Evolutionary conservation across 2,329 filamentous ascomycete genomes (phyloP).

Genomic region (Dryadomyces quercivorus): DNA sequence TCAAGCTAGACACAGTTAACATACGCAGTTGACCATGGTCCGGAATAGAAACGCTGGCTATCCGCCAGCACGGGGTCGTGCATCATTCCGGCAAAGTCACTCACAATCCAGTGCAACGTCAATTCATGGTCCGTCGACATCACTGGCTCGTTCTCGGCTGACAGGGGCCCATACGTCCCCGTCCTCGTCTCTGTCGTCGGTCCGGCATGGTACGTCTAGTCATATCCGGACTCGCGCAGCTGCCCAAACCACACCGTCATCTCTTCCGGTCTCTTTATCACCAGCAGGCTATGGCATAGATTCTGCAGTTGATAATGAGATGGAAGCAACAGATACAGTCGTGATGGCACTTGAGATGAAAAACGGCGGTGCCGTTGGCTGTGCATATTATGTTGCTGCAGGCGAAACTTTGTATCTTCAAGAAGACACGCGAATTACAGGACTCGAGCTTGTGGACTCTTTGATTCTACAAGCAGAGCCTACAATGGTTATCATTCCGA

Average conservation of each 20-base stretch:
- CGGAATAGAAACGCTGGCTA: neutral
- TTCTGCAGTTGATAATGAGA: conserved; percentile 4
- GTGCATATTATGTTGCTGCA: conserved; percentile 65
- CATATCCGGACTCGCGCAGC: neutral
- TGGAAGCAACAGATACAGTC: conserved; percentile 44
- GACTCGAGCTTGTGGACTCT: conserved; percentile 55
- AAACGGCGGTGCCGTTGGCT: conserved; percentile 61
- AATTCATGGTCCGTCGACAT: neutral
- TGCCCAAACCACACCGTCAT: neutral
- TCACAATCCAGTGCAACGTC: neutral
- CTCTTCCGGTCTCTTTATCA: neutral
- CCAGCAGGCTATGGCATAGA: neutral
- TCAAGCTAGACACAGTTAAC: neutral
- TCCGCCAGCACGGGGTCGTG: neutral
- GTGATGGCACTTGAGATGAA: conserved; percentile 72
- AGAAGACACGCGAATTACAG: conserved; percentile 60
- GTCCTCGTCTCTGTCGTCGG: neutral
- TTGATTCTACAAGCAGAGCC: conserved; percentile 42
- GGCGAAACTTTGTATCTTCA: conserved; percentile 63
- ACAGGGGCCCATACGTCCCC: neutral
- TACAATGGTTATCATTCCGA: conserved; percentile 40
- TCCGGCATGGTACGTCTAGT: neutral
- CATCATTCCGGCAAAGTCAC: neutral
- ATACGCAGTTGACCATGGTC: neutral
- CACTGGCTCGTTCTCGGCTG: neutral